Percentiles rank a stretch among this genome's conserved stretches.
Evolutionary conservation across 2,329 filamentous ascomycete species (phyloP).

Genomic region (Penicillium verrucosum): DNA sequence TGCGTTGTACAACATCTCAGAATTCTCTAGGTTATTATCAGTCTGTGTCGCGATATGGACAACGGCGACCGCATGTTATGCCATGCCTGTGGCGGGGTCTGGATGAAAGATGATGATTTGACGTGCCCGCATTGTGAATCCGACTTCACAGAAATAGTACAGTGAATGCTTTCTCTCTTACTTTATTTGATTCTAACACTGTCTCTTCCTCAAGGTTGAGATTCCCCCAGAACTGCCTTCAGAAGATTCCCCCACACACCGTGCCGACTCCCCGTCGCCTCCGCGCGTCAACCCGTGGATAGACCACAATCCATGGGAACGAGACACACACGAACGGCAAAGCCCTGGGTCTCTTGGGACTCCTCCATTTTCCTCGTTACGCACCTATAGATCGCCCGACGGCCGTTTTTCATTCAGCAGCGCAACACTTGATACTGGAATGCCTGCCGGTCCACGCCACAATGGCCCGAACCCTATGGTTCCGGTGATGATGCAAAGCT

Average conservation of each 20-base stretch:
- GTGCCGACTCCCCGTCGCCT: slow-evolving; percentile 17
- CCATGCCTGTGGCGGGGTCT: slow-evolving; percentile 76
- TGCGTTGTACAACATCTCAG: slow-evolving; percentile 3
- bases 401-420: slow-evolving; percentile 44
- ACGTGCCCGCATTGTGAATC: slow-evolving; percentile 73
- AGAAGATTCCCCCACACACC: slow-evolving; percentile 26
- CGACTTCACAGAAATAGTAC: slow-evolving; percentile 82
- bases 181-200: slow-evolving; percentile 5
- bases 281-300: slow-evolving; percentile 33
- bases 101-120: slow-evolving; percentile 68
- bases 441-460: slow-evolving; percentile 18
- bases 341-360: slow-evolving; percentile 12
- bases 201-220: slow-evolving; percentile 28
- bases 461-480: slow-evolving; percentile 21
- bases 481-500: slow-evolving; percentile 33
- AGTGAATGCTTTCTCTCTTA: slow-evolving; percentile 32
- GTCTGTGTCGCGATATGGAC: slow-evolving; percentile 26
- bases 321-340: slow-evolving; percentile 45
- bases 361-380: slow-evolving; percentile 31
- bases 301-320: slow-evolving; percentile 49
- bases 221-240: slow-evolving; percentile 24
- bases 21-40: neutral
- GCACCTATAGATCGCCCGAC: slow-evolving; percentile 45
- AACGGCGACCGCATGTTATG: slow-evolving; percentile 73
- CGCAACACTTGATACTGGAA: slow-evolving; percentile 29